A percentile compares a stretch with the other conserved stretches of the same genome.
Evolutionary conservation across 2,329 filamentous ascomycete genomes (phyloP).

Genomic region (Waltergamsia citrina): DNA sequence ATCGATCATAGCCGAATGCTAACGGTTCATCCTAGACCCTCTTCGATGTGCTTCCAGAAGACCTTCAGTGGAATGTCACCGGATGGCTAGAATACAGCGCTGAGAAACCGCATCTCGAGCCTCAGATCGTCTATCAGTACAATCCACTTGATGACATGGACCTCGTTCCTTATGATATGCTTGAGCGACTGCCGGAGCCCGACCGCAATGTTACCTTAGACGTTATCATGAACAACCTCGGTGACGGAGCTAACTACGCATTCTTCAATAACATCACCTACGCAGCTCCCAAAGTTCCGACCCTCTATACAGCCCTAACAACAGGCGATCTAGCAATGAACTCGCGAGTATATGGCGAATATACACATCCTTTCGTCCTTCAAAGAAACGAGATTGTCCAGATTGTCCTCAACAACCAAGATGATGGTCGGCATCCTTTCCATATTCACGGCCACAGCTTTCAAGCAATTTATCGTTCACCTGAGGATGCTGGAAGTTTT

Average conservation of each 20-base stretch:
- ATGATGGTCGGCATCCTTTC: constrained; percentile 64
- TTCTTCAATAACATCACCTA: constrained; percentile 76
- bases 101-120: constrained; percentile 30
- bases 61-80: constrained; percentile 59
- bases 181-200: constrained; percentile 49
- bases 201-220: constrained; percentile 54
- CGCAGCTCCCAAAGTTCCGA: constrained; percentile 63
- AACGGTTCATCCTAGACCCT: constrained; percentile 32
- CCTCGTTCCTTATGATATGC: constrained; percentile 59
- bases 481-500: constrained; percentile 47
- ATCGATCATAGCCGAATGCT: background rate
- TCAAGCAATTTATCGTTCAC: constrained; percentile 54
- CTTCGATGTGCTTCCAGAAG: constrained; percentile 58
- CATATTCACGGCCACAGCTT: constrained; percentile 72
- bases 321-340: constrained; percentile 49
- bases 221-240: constrained; percentile 52
- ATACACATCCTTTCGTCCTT: constrained; percentile 59
- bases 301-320: constrained; percentile 66
- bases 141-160: constrained; percentile 64
- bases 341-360: constrained; percentile 53
- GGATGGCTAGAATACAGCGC: constrained; percentile 54
- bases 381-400: constrained; percentile 60
- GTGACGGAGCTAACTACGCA: constrained; percentile 50
- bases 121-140: constrained; percentile 50
- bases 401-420: constrained; percentile 68